phyloP scores from a whole-genome alignment of 2,329 filamentous ascomycete species.

The Paracamarosporium sp. region DNA sequence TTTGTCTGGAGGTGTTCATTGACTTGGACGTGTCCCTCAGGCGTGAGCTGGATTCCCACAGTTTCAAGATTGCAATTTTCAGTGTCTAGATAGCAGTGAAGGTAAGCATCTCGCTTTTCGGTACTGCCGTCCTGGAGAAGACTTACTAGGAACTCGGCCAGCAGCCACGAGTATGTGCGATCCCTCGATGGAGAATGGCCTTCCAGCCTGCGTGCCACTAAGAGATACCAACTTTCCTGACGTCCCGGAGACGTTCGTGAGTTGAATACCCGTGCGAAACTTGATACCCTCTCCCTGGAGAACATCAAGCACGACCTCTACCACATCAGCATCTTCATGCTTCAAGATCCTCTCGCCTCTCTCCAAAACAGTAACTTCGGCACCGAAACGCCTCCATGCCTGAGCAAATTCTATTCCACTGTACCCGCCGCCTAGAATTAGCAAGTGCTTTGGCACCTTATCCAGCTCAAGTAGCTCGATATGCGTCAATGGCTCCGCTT shows the following conservation, averaged over 20 bases:
- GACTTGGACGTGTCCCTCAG: constrained; percentile 14
- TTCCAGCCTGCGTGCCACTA: constrained; percentile 2
- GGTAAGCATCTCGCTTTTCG: neutral
- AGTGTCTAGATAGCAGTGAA: constrained; percentile 1
- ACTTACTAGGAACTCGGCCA: constrained; percentile 13
- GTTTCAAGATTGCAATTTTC: constrained; percentile 12
- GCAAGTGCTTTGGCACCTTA: constrained; percentile 14
- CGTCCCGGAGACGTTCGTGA: constrained; percentile 8
- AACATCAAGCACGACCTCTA: constrained; percentile 11
- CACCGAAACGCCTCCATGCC: constrained; percentile 14
- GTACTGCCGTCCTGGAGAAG: neutral
- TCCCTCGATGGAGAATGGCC: constrained; percentile 9
- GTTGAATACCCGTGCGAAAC: constrained; percentile 2
- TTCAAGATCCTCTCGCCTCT: constrained; percentile 12
- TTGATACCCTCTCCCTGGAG: constrained; percentile 15
- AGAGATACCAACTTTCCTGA: constrained; percentile 14
- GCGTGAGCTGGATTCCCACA: constrained; percentile 12
- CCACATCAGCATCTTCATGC: constrained; percentile 19
- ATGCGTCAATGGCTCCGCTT: constrained; percentile 18
- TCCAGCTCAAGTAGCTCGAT: constrained; percentile 17
- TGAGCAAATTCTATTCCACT: constrained; percentile 23
- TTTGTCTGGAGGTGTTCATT: constrained; percentile 15
- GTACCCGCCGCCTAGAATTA: constrained; percentile 22
- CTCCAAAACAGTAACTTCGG: constrained; percentile 19
- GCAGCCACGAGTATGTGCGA: constrained; percentile 17